Evolutionary conservation across 768 basidiomycete genomes (phyloP).

Genomic region (Piloderma croceum): DNA sequence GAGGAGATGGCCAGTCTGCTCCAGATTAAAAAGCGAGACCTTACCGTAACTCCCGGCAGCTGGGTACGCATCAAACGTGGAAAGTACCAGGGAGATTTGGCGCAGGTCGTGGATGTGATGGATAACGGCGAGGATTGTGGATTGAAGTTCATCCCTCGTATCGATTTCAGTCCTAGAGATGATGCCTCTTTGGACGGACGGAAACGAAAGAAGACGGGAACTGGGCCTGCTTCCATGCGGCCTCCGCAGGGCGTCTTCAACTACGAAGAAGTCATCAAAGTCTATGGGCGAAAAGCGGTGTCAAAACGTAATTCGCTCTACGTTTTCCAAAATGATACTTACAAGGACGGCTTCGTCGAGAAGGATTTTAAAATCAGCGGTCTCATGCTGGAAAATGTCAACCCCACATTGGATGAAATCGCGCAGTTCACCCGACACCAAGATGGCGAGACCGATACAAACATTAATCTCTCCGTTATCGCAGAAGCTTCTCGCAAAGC

Average conservation of each 20-base stretch:
- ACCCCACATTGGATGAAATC: constrained; percentile 95
- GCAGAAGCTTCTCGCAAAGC: constrained; percentile 89
- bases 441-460: constrained; percentile 61
- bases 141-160: constrained; percentile 93
- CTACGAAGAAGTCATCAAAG: constrained; percentile 84
- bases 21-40: constrained; percentile 92
- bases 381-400: constrained; percentile 80
- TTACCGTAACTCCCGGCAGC: constrained; percentile 75
- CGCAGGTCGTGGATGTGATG: constrained; percentile 90
- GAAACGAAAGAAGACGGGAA: constrained; percentile 69
- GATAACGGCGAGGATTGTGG: constrained; percentile 92
- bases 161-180: constrained; percentile 90
- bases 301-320: constrained; percentile 68
- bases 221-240: constrained; percentile 54
- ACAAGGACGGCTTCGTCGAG: constrained; percentile 91
- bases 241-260: constrained; percentile 93
- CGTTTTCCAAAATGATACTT: constrained; percentile 91
- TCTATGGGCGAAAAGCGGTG: constrained; percentile 75
- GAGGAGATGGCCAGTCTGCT: constrained; percentile 97
- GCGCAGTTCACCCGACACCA: constrained; percentile 78
- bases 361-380: constrained; percentile 87
- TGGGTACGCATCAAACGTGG: constrained; percentile 96
- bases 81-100: constrained; percentile 90
- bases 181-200: constrained; percentile 57
- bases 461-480: constrained; percentile 86